phyloP scores from a whole-genome alignment of 2,329 filamentous ascomycete genomes.

The Ophiostoma tasmaniense region DNA sequence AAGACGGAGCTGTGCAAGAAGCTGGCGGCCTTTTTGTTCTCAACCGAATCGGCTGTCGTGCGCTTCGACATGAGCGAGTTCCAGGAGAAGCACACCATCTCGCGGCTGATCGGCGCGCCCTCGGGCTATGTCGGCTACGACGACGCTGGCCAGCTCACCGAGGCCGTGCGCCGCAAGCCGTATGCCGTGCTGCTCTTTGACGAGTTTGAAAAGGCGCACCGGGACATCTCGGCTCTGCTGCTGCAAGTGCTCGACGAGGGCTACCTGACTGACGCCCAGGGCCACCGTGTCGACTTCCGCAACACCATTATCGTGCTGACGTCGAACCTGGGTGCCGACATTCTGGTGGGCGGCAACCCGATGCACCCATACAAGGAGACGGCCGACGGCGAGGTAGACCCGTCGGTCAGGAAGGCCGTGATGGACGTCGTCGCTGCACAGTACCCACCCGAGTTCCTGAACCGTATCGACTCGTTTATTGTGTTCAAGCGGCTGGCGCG shows the following conservation, averaged over 20 bases:
- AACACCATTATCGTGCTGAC: conserved; percentile 96
- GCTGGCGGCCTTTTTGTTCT: conserved; percentile 86
- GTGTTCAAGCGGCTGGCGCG: conserved; percentile 81
- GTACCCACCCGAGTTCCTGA: conserved; percentile 90
- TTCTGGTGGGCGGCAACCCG: conserved; percentile 69
- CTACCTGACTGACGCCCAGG: conserved; percentile 89
- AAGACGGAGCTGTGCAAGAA: conserved; percentile 98
- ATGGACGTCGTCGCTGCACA: conserved; percentile 73
- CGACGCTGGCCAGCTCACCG: conserved; percentile 89
- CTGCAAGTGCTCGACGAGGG: conserved; percentile 94
- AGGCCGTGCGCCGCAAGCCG: conserved; percentile 88
- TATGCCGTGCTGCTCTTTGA: conserved; percentile 94
- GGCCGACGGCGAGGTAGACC: conserved; percentile 59
- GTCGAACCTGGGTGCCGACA: conserved; percentile 87
- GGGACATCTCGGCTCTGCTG: conserved; percentile 84
- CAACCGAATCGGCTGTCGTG: conserved; percentile 80
- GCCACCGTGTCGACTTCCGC: conserved; percentile 91
- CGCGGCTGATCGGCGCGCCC: conserved; percentile 81
- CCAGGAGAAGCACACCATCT: conserved; percentile 94
- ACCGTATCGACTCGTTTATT: conserved; percentile 94
- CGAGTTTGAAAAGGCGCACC: conserved; percentile 95
- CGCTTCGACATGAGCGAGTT: conserved; percentile 98
- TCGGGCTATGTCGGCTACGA: conserved; percentile 96
- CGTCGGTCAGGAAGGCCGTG: conserved; percentile 66
- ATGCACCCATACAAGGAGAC: conserved; percentile 55